phyloP scores from a whole-genome alignment of 306 rosid genomes.

The Arachis hypogaea region DNA sequence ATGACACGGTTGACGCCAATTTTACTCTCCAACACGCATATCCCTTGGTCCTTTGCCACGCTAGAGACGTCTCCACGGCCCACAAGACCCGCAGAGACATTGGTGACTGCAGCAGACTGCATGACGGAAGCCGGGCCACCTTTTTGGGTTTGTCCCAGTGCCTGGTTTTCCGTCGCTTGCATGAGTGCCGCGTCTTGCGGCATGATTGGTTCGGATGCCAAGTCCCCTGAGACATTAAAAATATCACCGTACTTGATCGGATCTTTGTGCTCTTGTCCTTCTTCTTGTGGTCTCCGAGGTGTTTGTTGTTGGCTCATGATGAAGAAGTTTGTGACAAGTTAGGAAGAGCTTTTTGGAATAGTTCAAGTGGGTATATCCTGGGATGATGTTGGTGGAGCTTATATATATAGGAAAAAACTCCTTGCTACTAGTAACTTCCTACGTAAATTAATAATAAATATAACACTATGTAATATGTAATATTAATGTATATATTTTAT shows the following conservation, averaged over 20 bases:
- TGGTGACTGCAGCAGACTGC: conserved; percentile 61
- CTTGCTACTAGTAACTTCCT: background rate
- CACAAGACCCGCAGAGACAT: conserved; percentile 40
- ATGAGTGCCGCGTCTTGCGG: conserved; percentile 59
- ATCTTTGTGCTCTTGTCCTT: conserved; percentile 16
- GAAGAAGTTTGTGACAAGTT: background rate
- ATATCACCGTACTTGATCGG: conserved; percentile 67
- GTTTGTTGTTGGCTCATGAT: conserved; percentile 47
- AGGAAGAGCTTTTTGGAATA: no score
- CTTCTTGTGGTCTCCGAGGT: background rate
- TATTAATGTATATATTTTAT: no score
- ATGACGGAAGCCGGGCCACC: conserved; percentile 68
- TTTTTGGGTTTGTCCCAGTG: conserved; percentile 55
- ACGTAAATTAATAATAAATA: no score
- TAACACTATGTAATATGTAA: no score
- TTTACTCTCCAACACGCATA: conserved; percentile 39
- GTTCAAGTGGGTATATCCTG: no score
- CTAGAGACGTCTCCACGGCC: conserved; percentile 34
- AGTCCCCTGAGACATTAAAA: conserved; percentile 60
- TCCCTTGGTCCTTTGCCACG: conserved; percentile 49
- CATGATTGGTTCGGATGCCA: conserved; percentile 49
- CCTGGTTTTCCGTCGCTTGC: conserved; percentile 63
- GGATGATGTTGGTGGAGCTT: background rate
- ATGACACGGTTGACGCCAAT: conserved; percentile 46
- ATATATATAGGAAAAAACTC: background rate